Evolutionary conservation across 352 stramenopile genomes (phyloP).

Genomic region (Aphanomyces cochlioides): DNA sequence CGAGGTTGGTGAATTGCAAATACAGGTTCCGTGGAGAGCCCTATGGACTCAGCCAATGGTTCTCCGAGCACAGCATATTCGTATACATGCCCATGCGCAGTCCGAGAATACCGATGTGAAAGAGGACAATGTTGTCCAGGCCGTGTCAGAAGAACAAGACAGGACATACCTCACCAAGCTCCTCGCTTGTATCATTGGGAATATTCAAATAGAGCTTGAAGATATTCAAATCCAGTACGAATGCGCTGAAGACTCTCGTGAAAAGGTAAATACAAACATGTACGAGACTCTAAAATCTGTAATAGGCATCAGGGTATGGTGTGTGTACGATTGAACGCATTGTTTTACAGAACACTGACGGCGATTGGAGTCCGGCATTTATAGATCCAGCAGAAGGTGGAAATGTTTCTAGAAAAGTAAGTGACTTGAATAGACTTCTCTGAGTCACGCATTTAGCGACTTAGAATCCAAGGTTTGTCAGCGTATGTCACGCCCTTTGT

Average conservation of each 20-base stretch:
- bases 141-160: constrained; percentile 24
- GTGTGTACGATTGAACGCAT: constrained; percentile 20
- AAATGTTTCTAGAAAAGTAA: constrained; percentile 82
- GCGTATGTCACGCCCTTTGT: constrained; percentile 50
- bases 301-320: constrained; percentile 18
- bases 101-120: background rate
- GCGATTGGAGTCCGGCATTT: constrained; percentile 43
- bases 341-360: constrained; percentile 42
- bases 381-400: constrained; percentile 41
- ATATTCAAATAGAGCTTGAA: constrained; percentile 80
- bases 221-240: constrained; percentile 83
- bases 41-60: constrained; percentile 81
- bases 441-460: constrained; percentile 38
- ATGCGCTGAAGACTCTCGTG: constrained; percentile 55
- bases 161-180: constrained; percentile 74
- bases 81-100: constrained; percentile 38
- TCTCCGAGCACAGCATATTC: constrained; percentile 68
- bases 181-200: constrained; percentile 80
- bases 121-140: no score
- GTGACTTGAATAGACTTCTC: background rate
- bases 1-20: constrained; percentile 65
- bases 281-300: background rate
- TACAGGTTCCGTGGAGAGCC: constrained; percentile 82
- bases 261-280: constrained; percentile 45
- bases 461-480: constrained; percentile 58